These are phyloP conservation scores for Geotrichum carabidarum DNA, from an alignment of 1,139 yeast genomes.

Conservation along the genomic window DNA sequence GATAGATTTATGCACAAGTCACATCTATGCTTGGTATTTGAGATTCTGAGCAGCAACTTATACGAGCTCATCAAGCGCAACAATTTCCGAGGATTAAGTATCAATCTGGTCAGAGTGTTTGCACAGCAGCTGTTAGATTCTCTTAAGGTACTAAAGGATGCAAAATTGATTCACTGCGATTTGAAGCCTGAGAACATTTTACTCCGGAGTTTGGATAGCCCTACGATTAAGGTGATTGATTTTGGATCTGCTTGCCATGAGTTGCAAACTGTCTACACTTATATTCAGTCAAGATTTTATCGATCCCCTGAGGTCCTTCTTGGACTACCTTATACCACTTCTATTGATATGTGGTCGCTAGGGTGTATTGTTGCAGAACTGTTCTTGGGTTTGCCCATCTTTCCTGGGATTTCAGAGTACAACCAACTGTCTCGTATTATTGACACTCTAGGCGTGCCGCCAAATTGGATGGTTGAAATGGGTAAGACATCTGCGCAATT, in stretches of 20 bases:
- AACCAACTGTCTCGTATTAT: constrained; percentile 81
- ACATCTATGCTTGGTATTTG: constrained; percentile 90
- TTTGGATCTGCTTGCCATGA: constrained; percentile 97
- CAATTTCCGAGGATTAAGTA: constrained; percentile 84
- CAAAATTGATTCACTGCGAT: constrained; percentile 91
- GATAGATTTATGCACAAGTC: constrained; percentile 91
- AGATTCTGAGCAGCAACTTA: constrained; percentile 76
- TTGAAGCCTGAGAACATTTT: constrained; percentile 93
- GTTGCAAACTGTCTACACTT: constrained; percentile 81
- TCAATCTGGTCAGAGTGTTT: constrained; percentile 71
- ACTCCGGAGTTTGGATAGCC: constrained; percentile 73
- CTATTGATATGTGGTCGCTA: constrained; percentile 97
- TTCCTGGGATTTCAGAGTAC: constrained; percentile 93
- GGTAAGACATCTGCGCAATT: constrained; percentile 79
- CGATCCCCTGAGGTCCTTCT: constrained; percentile 92
- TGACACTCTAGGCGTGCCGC: constrained; percentile 81
- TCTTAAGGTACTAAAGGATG: constrained; percentile 69
- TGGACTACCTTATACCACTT: constrained; percentile 79
- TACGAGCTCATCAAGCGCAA: constrained; percentile 90
- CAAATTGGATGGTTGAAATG: constrained; percentile 94
- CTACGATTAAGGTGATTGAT: constrained; percentile 89
- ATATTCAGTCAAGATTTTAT: constrained; percentile 92
- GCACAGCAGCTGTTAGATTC: constrained; percentile 79
- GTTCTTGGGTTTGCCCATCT: constrained; percentile 86
- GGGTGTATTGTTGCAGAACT: constrained; percentile 96